Evolutionary conservation across 2,329 filamentous ascomycete genomes (phyloP).

Genomic region (Nemania bipapillata): DNA sequence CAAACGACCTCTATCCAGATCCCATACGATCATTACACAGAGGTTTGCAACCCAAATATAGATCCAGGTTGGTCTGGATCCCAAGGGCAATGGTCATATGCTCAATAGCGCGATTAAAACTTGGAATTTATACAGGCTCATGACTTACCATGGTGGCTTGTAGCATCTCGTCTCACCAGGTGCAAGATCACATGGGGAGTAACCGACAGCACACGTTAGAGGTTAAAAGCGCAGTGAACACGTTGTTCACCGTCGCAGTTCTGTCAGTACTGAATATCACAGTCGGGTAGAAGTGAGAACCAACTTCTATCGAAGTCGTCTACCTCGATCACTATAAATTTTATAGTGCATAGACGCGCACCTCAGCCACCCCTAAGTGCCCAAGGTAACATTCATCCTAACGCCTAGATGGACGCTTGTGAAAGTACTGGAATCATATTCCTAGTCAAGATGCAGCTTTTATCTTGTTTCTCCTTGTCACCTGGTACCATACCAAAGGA

Average conservation of each 20-base stretch:
- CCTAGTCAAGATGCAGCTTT: background rate
- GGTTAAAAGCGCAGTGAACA: no score
- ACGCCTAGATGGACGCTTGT: background rate
- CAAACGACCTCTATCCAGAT: no score
- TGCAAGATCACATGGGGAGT: no score
- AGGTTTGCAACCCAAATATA: background rate
- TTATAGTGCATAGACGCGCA: no score
- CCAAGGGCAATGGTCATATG: background rate
- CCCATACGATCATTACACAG: no score
- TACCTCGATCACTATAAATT: no score
- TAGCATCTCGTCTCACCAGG: background rate
- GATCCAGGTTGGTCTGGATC: conserved; percentile 1
- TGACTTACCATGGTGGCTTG: background rate
- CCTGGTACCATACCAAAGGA: background rate
- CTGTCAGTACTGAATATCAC: background rate
- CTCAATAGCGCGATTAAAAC: background rate
- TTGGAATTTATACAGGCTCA: background rate
- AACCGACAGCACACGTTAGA: no score
- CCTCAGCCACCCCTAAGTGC: no score
- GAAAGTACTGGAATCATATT: background rate
- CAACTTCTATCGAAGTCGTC: background rate
- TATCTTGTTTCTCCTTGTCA: background rate
- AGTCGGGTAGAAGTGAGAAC: background rate
- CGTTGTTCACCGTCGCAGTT: no score
- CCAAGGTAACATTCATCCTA: background rate